These are phyloP conservation scores for Candida boidinii DNA, from an alignment of 805 yeast genomes.

Conservation along the genomic window DNA sequence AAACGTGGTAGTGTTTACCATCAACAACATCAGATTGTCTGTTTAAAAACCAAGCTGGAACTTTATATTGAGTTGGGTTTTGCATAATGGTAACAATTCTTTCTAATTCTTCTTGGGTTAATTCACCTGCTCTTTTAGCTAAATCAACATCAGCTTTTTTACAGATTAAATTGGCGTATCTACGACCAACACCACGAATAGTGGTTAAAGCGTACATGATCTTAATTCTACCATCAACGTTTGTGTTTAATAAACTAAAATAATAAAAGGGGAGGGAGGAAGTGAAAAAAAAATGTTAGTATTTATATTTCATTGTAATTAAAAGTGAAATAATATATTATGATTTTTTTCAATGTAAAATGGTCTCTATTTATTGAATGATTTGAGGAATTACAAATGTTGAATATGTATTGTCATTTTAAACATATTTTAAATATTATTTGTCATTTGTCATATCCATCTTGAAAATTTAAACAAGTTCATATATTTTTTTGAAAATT, in stretches of 20 bases:
- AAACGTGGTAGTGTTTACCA: constrained; percentile 98
- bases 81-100: constrained; percentile 99
- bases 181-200: constrained; percentile 99
- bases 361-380: too few species aligned
- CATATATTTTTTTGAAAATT: too few species aligned
- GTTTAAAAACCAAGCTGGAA: constrained; percentile 99
- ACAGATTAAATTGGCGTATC: constrained; percentile 99
- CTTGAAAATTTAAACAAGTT: too few species aligned
- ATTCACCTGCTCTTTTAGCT: constrained; percentile 99
- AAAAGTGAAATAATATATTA: too few species aligned
- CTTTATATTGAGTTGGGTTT: constrained; percentile 98
- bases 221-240: constrained; percentile 99
- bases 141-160: constrained; percentile 99
- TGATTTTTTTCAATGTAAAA: too few species aligned
- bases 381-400: too few species aligned
- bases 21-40: constrained; percentile 98
- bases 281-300: constrained; percentile 27
- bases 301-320: too few species aligned
- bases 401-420: too few species aligned
- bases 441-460: too few species aligned
- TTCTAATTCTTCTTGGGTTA: constrained; percentile 99
- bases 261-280: too few species aligned
- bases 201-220: constrained; percentile 99
- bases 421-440: too few species aligned
- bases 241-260: constrained; percentile 95